Base-by-base conservation (phyloP, 768 basidiomycete genomes). In the Boletus huronensis region DNA sequence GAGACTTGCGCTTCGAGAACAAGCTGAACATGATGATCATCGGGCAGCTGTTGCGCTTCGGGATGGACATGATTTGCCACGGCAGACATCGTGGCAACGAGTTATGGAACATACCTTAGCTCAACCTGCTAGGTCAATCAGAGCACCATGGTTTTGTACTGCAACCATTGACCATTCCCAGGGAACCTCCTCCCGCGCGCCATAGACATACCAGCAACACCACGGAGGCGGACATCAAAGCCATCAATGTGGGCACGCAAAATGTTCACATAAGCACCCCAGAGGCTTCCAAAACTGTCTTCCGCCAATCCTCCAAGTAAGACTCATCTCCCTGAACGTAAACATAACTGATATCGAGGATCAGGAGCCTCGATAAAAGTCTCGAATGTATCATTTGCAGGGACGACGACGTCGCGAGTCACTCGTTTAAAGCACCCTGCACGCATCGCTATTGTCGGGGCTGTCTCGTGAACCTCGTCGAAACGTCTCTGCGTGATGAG, bases 401-500 rank as follows among this genome's bases (percentile, higher is more conserved):
- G 11, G 81, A 82, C n/a, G 19, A 16, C 11, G 47, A 73, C 6
- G 28, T 50, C 17, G 29, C 52, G 4, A 26, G 51, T 11, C 60
- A 61, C 6, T 65, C 69, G 3, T 70, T 79, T n/a, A 60, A 57
- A 16, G 74, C 77, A 1, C 68, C 77, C 2, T 83, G 82, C 61
- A 58, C 61, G 0, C 79, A 84, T 58, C 52, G 63, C 43, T 79
- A 84, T 54, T 82, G 81, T 65, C 58, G 57, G 17, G 64, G 50
- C n/a, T 84, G 82, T 53, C 40, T 81, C 32, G 49, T 59, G 1
- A 65, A 68, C 31, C 74, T 82, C 32, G 76, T 78, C 17, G 62
- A 73, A 43, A 53, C 74, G 0, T 75, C 77, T 21, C 72, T 73
- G 11, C 70, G 66, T 3, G 82, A 84, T 57, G 83, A 84, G 55